phyloP scores from a whole-genome alignment of 2,329 filamentous ascomycete genomes.

The Penicillium italicum region DNA sequence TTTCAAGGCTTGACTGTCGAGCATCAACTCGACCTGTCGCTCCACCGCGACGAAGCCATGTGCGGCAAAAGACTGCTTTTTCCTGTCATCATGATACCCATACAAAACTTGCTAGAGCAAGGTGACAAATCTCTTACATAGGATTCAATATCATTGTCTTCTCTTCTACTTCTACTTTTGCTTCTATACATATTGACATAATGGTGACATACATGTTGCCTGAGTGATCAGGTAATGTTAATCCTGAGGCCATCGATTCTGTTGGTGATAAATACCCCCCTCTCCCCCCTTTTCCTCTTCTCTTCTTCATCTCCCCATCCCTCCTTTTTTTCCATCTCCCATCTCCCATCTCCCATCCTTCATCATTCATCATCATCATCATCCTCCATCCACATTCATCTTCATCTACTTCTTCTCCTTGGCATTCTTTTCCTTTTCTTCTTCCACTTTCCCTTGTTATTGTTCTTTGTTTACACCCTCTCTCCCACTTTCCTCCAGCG shows the following conservation, averaged over 20 bases:
- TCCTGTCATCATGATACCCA: constrained; percentile 6
- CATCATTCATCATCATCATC: neutral
- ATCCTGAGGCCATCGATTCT: neutral
- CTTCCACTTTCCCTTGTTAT: neutral
- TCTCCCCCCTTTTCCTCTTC: neutral
- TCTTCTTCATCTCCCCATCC: constrained; percentile 3
- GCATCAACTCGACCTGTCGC: constrained; percentile 6
- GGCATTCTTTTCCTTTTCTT: no score
- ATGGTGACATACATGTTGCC: neutral
- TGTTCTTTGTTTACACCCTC: neutral
- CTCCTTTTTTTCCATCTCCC: neutral
- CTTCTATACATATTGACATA: neutral
- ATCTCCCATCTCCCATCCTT: neutral
- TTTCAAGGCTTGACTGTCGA: constrained; percentile 1
- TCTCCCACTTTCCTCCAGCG: neutral
- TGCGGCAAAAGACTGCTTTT: constrained; percentile 3
- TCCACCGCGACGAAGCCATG: neutral
- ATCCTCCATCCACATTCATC: no score
- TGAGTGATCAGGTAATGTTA: neutral
- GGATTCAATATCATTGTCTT: constrained; percentile 1
- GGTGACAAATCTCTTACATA: constrained; percentile 6
- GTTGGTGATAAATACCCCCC: neutral
- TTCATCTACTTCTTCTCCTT: no score
- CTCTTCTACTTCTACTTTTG: neutral
- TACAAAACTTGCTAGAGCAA: constrained; percentile 5